Evolutionary conservation across 257 asterid genomes (phyloP).

Genomic region (Solanum virginianum): DNA sequence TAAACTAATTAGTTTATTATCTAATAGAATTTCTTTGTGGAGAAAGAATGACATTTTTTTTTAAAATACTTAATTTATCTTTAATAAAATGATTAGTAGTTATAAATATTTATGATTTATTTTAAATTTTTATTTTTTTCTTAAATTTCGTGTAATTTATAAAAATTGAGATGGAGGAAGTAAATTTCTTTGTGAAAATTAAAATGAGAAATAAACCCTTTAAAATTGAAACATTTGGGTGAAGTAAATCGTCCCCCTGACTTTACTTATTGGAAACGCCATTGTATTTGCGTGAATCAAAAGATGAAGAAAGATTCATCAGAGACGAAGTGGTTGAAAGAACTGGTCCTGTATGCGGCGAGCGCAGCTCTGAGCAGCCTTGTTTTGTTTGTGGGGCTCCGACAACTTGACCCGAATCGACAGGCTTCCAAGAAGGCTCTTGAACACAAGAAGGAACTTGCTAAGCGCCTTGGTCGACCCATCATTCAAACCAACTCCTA

Average conservation of each 20-base stretch:
- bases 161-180: background rate
- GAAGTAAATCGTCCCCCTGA: background rate
- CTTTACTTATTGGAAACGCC: background rate
- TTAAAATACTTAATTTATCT: too few relatives aligned
- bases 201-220: background rate
- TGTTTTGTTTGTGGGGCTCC: constrained; percentile 66
- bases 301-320: constrained; percentile 35
- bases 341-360: constrained; percentile 65
- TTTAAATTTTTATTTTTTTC: too few relatives aligned
- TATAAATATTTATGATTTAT: too few relatives aligned
- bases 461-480: constrained; percentile 87
- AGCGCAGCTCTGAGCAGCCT: constrained; percentile 84
- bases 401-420: constrained; percentile 72
- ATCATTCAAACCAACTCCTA: constrained; percentile 63
- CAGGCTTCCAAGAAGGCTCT: constrained; percentile 66
- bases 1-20: too few relatives aligned
- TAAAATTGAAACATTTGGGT: background rate
- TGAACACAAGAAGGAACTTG: constrained; percentile 81
- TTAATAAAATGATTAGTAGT: too few relatives aligned
- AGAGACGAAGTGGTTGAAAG: constrained; percentile 52
- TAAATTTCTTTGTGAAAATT: background rate
- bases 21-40: too few relatives aligned
- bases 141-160: too few relatives aligned
- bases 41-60: too few relatives aligned
- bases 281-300: background rate